These are phyloP conservation scores for Chlamydomonas sphaeroides DNA, from an alignment of 139 green algal species.

Conservation along the genomic window DNA sequence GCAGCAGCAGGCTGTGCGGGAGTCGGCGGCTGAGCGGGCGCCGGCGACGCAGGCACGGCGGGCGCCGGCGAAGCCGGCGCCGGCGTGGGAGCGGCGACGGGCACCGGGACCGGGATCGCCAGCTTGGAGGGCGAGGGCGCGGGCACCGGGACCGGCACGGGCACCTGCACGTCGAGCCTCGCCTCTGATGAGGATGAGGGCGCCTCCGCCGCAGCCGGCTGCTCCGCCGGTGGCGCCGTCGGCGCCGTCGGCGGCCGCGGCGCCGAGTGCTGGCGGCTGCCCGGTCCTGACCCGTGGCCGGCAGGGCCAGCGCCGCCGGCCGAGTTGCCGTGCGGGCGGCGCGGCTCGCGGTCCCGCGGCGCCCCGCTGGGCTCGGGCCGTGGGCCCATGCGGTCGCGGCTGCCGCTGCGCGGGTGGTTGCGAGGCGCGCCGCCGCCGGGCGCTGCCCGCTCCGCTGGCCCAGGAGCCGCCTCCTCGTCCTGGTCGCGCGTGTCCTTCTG, in stretches of 20 bases:
- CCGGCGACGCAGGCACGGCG: background rate
- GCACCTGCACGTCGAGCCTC: too few species aligned
- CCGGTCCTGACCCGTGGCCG: too few species aligned
- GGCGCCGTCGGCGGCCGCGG: background rate
- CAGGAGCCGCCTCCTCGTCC: constrained; percentile 4
- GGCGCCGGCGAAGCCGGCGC: background rate
- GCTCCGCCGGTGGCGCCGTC: background rate
- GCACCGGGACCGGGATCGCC: too few species aligned
- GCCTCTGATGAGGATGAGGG: too few species aligned
- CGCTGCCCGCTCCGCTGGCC: too few species aligned
- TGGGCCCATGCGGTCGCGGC: constrained; percentile 18
- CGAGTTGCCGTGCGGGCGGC: background rate
- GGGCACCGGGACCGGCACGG: background rate
- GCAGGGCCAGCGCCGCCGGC: background rate
- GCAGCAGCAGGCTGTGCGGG: background rate
- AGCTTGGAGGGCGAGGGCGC: background rate
- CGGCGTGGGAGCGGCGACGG: background rate
- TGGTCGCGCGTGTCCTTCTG: constrained; percentile 35
- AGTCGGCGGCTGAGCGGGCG: background rate
- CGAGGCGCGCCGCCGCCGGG: background rate
- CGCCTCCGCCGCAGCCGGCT: too few species aligned
- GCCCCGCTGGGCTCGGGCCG: background rate
- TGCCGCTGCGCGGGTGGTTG: constrained; percentile 13
- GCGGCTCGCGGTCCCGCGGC: background rate
- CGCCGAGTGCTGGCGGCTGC: background rate